phyloP scores from a whole-genome alignment of 1,139 yeast species.

The Zygotorulaspora mrakii region DNA sequence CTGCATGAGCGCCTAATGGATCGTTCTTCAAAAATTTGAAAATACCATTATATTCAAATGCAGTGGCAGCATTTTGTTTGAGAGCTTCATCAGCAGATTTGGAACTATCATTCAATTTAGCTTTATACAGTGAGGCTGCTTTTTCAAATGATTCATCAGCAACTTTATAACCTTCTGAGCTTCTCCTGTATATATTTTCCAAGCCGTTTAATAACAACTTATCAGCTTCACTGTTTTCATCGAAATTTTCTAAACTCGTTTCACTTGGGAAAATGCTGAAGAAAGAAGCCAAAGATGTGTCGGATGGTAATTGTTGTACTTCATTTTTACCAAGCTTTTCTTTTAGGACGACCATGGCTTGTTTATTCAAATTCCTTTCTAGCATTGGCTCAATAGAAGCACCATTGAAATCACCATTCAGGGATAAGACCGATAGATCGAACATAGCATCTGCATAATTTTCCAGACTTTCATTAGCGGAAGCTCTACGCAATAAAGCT shows the following conservation, averaged over 20 bases:
- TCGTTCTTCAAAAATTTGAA: slow-evolving; percentile 80
- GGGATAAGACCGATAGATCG: slow-evolving; percentile 82
- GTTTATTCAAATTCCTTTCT: slow-evolving; percentile 81
- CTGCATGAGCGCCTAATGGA: slow-evolving; percentile 55
- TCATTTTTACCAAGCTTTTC: slow-evolving; percentile 51
- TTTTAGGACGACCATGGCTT: slow-evolving; percentile 64
- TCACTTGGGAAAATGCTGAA: slow-evolving; percentile 55
- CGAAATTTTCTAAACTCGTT: slow-evolving; percentile 32
- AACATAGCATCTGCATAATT: slow-evolving; percentile 80
- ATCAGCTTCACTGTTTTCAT: slow-evolving; percentile 55
- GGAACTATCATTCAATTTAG: slow-evolving; percentile 36
- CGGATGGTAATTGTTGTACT: slow-evolving; percentile 65
- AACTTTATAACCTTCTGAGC: slow-evolving; percentile 66
- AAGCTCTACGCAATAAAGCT: slow-evolving; percentile 77
- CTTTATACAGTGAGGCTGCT: slow-evolving; percentile 57
- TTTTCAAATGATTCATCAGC: slow-evolving; percentile 68
- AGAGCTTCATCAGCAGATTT: slow-evolving; percentile 34
- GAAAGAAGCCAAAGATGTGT: slow-evolving; percentile 81
- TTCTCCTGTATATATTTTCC: slow-evolving; percentile 56
- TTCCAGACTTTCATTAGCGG: slow-evolving; percentile 80
- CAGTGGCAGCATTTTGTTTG: slow-evolving; percentile 55
- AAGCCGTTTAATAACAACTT: slow-evolving; percentile 67
- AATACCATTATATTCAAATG: slow-evolving; percentile 80
- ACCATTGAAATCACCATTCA: slow-evolving; percentile 75
- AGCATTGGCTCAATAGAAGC: slow-evolving; percentile 74